A percentile compares a stretch with the other conserved stretches of the same genome.
These are phyloP conservation scores for Cucurbita maxima DNA, from an alignment of 306 rosid species.

Conservation along the genomic window DNA sequence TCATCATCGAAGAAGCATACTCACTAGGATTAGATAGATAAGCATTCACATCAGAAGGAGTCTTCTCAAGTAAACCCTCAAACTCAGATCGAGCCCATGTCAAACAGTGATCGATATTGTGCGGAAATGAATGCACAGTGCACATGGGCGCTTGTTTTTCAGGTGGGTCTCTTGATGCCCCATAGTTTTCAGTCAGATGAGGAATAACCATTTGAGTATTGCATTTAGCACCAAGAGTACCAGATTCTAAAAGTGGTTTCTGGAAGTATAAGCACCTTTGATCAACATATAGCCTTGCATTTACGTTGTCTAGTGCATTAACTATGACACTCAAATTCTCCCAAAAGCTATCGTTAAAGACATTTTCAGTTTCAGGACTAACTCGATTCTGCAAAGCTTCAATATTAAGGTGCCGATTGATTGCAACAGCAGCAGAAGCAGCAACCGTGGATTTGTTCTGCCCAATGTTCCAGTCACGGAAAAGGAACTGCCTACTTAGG, in stretches of 20 bases:
- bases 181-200: slow-evolving; percentile 90
- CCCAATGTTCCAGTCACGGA: slow-evolving; percentile 98
- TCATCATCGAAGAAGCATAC: slow-evolving; percentile 46
- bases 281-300: slow-evolving; percentile 86
- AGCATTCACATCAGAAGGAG: slow-evolving; percentile 85
- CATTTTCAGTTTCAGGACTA: slow-evolving; percentile 69
- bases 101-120: slow-evolving; percentile 94
- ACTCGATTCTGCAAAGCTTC: slow-evolving; percentile 76
- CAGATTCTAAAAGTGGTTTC: slow-evolving; percentile 96
- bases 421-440: slow-evolving; percentile 62
- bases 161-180: slow-evolving; percentile 98
- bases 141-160: slow-evolving; percentile 99
- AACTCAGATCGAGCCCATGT: slow-evolving; percentile 99
- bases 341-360: slow-evolving; percentile 65
- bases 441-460: slow-evolving; percentile 95
- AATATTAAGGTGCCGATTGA: slow-evolving; percentile 43
- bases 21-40: slow-evolving; percentile 74
- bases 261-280: slow-evolving; percentile 96
- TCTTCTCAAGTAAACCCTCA: slow-evolving; percentile 95
- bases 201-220: slow-evolving; percentile 98
- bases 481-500: slow-evolving; percentile 92
- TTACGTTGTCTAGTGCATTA: slow-evolving; percentile 91
- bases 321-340: slow-evolving; percentile 58
- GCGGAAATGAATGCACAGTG: slow-evolving; percentile 95
- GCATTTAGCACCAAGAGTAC: slow-evolving; percentile 97